These are phyloP conservation scores for Grifola frondosa DNA, from an alignment of 1,284 basidiomycete species.

Conservation along the genomic window DNA sequence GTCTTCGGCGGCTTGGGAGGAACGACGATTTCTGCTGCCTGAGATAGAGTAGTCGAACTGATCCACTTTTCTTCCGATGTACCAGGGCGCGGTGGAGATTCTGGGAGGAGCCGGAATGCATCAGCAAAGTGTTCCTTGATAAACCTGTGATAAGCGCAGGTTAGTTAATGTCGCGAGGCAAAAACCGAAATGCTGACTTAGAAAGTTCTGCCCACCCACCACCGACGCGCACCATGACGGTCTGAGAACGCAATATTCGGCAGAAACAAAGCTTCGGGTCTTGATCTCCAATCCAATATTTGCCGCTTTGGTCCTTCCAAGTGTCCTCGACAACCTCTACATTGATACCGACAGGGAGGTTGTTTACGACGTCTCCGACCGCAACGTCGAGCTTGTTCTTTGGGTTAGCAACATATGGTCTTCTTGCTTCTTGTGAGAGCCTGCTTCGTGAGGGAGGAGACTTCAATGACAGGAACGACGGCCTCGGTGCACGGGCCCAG, in stretches of 20 bases:
- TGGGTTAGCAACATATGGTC: constrained; percentile 80
- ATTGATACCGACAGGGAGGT: constrained; percentile 82
- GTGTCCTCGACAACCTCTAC: constrained; percentile 79
- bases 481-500: constrained; percentile 69
- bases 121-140: constrained; percentile 85
- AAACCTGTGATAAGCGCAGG: constrained; percentile 55
- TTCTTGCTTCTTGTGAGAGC: constrained; percentile 41
- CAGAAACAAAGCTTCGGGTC: constrained; percentile 90
- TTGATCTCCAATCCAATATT: constrained; percentile 92
- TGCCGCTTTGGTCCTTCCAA: constrained; percentile 89
- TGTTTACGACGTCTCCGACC: constrained; percentile 88
- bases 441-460: constrained; percentile 47
- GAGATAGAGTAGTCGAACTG: constrained; percentile 68
- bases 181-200: constrained; percentile 52
- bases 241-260: constrained; percentile 87
- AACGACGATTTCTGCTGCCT: constrained; percentile 43
- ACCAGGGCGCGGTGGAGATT: constrained; percentile 54
- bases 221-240: constrained; percentile 93
- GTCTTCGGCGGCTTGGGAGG: constrained; percentile 55
- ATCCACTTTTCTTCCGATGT: constrained; percentile 76
- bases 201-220: constrained; percentile 93
- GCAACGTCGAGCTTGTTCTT: constrained; percentile 90
- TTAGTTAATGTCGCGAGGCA: not conserved
- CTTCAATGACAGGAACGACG: constrained; percentile 46
- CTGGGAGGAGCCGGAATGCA: constrained; percentile 63